Base-by-base conservation (phyloP, 371 early-diverging fungal genomes). In the Mucor lusitanicus region DNA sequence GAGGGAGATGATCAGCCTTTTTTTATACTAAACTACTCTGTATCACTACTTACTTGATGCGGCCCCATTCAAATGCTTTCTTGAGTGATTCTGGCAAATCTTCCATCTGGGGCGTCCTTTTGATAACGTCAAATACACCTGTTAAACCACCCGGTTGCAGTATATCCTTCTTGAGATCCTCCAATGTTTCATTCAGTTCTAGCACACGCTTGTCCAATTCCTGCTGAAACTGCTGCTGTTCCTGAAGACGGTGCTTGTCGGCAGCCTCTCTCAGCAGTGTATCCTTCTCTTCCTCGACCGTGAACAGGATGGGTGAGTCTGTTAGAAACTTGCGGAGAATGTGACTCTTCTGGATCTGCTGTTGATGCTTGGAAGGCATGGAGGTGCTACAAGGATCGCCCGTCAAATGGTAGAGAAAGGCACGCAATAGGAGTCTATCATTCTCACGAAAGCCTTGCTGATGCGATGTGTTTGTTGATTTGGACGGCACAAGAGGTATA, bases 31-130 rank as follows among this genome's bases (percentile, higher is more conserved):
- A 40, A 27, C 42, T 21, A 30, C 12, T 19, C 17, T 21, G 30
- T 21, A 12, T 40, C 17, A 40, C 5, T 8, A 46, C 50, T 68
- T 77, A 82, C 82, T 73, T 82, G 63, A 87, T 84, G 54, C 86
- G 75, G 17, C 85, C 88, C 88, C 87, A 88, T 64, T 90, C 89
- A 69, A 90, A 82, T 5, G 82, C 81, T 6, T 78, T 81, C 59
- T 79, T 79, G 32, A 87, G 81, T 17, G 83, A 63, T 0, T 59
- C 60, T 0, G 90, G 89, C n/a, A 90, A 64, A 33, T 86, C 79
- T 2, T 70, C 39, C 13, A 87, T 68, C 1, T 70, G 46, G 0
- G 77, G 74, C 23, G 83, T 79, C 1, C 67, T 57, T 54, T 83
- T 80, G 46, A 90, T 81, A 1, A 66, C 74, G 2, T 73, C 67